These are phyloP conservation scores for Alternaria novae-zelandiae DNA, from an alignment of 2,329 filamentous ascomycete species.

Conservation along the genomic window DNA sequence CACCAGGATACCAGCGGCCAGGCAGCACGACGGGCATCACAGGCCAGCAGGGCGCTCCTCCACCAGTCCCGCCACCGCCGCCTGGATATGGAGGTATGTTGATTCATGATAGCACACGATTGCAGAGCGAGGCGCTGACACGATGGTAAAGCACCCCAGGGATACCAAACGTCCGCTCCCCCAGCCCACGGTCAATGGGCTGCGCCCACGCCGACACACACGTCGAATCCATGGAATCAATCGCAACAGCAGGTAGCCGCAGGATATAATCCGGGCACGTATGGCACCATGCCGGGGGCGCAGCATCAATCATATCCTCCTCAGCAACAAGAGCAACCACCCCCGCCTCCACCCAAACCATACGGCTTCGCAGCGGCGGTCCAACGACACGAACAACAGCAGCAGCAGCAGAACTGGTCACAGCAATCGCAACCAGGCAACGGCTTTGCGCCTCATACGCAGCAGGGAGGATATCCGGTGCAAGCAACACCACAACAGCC, in stretches of 20 bases:
- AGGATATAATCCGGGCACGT: constrained; percentile 43
- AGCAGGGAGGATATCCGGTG: constrained; percentile 34
- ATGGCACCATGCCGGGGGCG: constrained; percentile 40
- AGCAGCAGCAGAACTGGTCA: constrained; percentile 21
- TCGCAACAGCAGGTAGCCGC: constrained; percentile 26
- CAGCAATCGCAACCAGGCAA: constrained; percentile 29
- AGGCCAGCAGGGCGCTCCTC: constrained; percentile 24
- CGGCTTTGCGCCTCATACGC: constrained; percentile 27
- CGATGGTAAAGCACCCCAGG: constrained; percentile 18
- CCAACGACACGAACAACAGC: constrained; percentile 28
- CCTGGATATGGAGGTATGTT: constrained; percentile 40
- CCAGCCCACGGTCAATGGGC: constrained; percentile 41
- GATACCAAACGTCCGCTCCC: constrained; percentile 33
- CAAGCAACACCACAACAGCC: constrained; percentile 28
- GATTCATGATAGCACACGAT: not conserved
- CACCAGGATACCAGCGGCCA: constrained; percentile 37
- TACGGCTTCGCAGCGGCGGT: constrained; percentile 38
- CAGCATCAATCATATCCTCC: constrained; percentile 25
- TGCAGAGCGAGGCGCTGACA: constrained; percentile 5
- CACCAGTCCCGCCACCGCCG: constrained; percentile 26
- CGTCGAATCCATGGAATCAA: constrained; percentile 33
- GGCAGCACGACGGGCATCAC: constrained; percentile 39
- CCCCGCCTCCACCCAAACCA: constrained; percentile 47
- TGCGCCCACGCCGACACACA: constrained; percentile 27
- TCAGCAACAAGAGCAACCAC: constrained; percentile 39